Conservation (phyloP, 805 yeast species). For the Wickerhamomyces mucosus region DNA sequence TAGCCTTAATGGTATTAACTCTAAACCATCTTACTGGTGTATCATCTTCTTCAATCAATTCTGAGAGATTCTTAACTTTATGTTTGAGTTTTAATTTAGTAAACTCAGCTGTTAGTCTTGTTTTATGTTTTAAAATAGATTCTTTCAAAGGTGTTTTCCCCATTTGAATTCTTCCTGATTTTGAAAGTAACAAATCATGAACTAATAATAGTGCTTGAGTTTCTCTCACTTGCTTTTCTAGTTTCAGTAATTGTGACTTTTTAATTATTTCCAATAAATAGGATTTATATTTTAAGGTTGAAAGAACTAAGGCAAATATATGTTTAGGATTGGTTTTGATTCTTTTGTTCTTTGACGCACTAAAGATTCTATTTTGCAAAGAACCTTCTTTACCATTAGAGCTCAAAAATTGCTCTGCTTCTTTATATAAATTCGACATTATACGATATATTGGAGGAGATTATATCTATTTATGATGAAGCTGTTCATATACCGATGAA, state of each 20-base stretch:
- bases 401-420: conserved; percentile 22
- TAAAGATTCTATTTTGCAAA: conserved; percentile 42
- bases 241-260: conserved; percentile 54
- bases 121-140: conserved; percentile 65
- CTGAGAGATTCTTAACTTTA: conserved; percentile 48
- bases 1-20: conserved; percentile 52
- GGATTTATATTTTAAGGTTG: conserved; percentile 65
- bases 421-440: conserved; percentile 28
- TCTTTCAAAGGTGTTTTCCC: conserved; percentile 85
- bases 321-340: conserved; percentile 71
- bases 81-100: conserved; percentile 67
- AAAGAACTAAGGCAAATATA: conserved; percentile 71
- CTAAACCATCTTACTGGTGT: conserved; percentile 80
- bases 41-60: conserved; percentile 44
- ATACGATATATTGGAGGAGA: too few species aligned
- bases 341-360: conserved; percentile 34
- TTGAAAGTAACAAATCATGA: conserved; percentile 72
- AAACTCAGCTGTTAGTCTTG: conserved; percentile 75
- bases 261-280: conserved; percentile 54
- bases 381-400: conserved; percentile 40
- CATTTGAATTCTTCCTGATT: conserved; percentile 75
- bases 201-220: conserved; percentile 54
- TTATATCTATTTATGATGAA: too few species aligned
- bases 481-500: too few species aligned
- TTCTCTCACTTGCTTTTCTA: conserved; percentile 42